Conservation (phyloP, 169 alveolate genomes). For the Plasmodium billcollinsi region DNA sequence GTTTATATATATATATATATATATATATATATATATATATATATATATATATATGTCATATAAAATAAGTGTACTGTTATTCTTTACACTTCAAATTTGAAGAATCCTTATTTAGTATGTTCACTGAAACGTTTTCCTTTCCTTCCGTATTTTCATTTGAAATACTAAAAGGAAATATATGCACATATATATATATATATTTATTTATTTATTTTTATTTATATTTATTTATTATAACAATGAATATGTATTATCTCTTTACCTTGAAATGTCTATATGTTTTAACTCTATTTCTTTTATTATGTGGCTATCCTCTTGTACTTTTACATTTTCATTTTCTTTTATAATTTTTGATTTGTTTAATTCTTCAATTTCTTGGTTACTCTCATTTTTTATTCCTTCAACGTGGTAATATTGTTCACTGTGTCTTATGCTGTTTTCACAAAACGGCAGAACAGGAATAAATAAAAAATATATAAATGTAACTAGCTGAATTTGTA, state of each 20-base stretch:
- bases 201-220: neutral
- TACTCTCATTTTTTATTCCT: neutral
- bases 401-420: neutral
- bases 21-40: neutral
- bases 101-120: neutral
- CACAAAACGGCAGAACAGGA: neutral
- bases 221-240: neutral
- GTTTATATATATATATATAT: neutral
- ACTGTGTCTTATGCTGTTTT: constrained; percentile 2
- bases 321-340: neutral
- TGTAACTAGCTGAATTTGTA: no score
- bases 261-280: no score
- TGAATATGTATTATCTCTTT: neutral
- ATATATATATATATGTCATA: neutral
- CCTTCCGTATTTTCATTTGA: neutral
- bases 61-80: neutral
- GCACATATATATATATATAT: neutral
- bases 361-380: neutral
- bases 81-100: neutral
- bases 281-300: constrained; percentile 4
- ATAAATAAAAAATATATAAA: neutral
- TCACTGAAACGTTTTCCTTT: neutral
- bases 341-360: neutral
- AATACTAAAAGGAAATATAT: neutral
- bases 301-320: neutral